These are phyloP conservation scores for Lachancea lanzarotensis DNA, from an alignment of 805 yeast species.

Conservation along the genomic window DNA sequence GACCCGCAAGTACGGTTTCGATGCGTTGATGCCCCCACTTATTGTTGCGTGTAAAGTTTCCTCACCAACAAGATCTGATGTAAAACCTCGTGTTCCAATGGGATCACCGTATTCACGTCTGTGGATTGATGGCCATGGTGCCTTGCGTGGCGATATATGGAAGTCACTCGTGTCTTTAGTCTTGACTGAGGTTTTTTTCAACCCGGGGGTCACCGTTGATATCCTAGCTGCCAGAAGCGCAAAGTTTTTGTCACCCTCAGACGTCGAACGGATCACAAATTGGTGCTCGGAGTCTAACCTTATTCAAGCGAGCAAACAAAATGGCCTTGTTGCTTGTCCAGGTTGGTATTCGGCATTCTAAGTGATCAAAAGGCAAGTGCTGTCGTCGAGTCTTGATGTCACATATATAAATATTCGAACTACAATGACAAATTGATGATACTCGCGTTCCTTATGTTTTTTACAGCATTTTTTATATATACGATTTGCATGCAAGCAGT, in stretches of 20 bases:
- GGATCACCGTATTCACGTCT: conserved; percentile 57
- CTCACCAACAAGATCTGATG: conserved; percentile 9
- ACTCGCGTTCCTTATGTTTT: too few species aligned
- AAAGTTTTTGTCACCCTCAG: conserved; percentile 34
- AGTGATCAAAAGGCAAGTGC: neutral
- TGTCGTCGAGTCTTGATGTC: too few species aligned
- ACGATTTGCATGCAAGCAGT: too few species aligned
- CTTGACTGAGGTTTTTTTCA: conserved; percentile 39
- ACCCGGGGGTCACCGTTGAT: conserved; percentile 46
- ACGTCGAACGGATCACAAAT: conserved; percentile 34
- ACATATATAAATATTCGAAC: too few species aligned
- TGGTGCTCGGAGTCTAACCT: conserved; percentile 40
- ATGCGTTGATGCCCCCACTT: conserved; percentile 56
- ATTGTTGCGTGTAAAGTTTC: conserved; percentile 32
- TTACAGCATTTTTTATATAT: too few species aligned
- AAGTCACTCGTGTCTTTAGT: conserved; percentile 43
- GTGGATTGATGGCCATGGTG: conserved; percentile 67
- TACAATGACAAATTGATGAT: too few species aligned
- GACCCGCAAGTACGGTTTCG: conserved; percentile 67
- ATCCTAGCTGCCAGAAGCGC: conserved; percentile 16
- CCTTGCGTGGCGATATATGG: conserved; percentile 58
- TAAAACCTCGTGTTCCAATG: conserved; percentile 41
- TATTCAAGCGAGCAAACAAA: conserved; percentile 12
- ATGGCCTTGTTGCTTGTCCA: conserved; percentile 19
- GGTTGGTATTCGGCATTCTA: conserved; percentile 22